Evolutionary conservation across 176 grass and related monocot genomes (phyloP).

Genomic region (Rhipidocladum racemiflorum): DNA sequence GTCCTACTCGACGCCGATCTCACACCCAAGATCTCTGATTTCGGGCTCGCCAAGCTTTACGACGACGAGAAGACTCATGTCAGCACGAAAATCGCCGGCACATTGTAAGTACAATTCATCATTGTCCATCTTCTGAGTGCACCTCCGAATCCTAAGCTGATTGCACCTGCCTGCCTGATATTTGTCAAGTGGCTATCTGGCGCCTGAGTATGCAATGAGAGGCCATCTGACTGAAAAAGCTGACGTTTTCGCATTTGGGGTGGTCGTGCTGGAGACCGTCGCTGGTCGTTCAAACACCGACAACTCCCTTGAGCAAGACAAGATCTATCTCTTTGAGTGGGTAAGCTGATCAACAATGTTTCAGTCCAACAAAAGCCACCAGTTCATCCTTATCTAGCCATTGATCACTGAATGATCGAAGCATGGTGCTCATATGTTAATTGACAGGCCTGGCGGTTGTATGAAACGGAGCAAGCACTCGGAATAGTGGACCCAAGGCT

Average conservation of each 20-base stretch:
- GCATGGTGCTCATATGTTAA: neutral
- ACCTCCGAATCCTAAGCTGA: too few relatives aligned
- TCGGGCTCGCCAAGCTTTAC: conserved; percentile 79
- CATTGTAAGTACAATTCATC: conserved; percentile 59
- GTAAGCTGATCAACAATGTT: too few relatives aligned
- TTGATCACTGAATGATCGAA: neutral
- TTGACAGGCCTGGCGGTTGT: conserved; percentile 48
- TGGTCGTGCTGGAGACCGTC: too few relatives aligned
- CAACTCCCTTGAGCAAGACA: too few relatives aligned
- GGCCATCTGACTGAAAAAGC: too few relatives aligned
- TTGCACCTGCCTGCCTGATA: too few relatives aligned
- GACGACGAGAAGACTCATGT: conserved; percentile 75
- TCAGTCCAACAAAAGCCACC: neutral
- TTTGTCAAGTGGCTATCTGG: too few relatives aligned
- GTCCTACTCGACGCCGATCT: conserved; percentile 65
- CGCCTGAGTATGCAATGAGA: too few relatives aligned
- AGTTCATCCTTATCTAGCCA: neutral
- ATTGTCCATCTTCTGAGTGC: too few relatives aligned
- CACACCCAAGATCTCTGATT: conserved; percentile 86
- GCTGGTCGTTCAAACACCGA: too few relatives aligned
- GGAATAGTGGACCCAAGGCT: conserved; percentile 44
- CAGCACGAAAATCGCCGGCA: conserved; percentile 79
- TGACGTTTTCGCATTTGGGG: too few relatives aligned
- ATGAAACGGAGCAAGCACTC: conserved; percentile 30
- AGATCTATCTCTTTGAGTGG: too few relatives aligned